phyloP scores from a whole-genome alignment of 73 alveolate genomes.

The Symbiodinium pilosum region DNA sequence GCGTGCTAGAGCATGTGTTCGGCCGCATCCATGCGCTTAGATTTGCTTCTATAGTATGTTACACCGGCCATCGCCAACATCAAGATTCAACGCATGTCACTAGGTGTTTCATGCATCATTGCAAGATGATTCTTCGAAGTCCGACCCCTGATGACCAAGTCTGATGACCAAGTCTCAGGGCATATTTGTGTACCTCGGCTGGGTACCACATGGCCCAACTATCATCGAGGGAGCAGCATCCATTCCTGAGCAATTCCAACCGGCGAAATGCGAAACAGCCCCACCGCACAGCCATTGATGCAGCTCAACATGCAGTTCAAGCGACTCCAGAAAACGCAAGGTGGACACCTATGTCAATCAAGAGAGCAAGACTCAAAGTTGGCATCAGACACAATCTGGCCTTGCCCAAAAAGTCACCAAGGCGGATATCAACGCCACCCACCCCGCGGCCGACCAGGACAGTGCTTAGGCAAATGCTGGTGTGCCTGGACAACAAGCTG shows the following conservation, averaged over 20 bases:
- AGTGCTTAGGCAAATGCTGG: constrained; percentile 47
- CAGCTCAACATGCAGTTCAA: too few species aligned
- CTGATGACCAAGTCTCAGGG: neutral
- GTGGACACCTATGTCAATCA: neutral
- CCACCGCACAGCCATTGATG: too few species aligned
- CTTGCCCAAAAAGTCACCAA: constrained; percentile 81
- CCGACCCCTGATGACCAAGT: too few species aligned
- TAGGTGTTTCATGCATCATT: too few species aligned
- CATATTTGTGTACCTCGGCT: neutral
- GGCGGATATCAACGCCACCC: neutral
- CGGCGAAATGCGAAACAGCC: too few species aligned
- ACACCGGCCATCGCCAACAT: too few species aligned
- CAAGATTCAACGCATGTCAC: too few species aligned
- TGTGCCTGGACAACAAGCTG: too few species aligned
- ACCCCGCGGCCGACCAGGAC: constrained; percentile 15
- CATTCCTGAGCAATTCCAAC: neutral
- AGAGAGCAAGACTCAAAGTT: neutral
- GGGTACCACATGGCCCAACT: constrained; percentile 13
- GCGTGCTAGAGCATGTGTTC: too few species aligned
- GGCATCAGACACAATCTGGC: neutral
- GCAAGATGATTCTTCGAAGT: too few species aligned
- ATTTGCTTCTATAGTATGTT: too few species aligned
- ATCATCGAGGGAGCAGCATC: neutral
- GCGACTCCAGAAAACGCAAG: neutral
- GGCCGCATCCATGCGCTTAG: too few species aligned